phyloP scores from a whole-genome alignment of 2,329 filamentous ascomycete genomes.

The Tolypocladium pustulatum region DNA sequence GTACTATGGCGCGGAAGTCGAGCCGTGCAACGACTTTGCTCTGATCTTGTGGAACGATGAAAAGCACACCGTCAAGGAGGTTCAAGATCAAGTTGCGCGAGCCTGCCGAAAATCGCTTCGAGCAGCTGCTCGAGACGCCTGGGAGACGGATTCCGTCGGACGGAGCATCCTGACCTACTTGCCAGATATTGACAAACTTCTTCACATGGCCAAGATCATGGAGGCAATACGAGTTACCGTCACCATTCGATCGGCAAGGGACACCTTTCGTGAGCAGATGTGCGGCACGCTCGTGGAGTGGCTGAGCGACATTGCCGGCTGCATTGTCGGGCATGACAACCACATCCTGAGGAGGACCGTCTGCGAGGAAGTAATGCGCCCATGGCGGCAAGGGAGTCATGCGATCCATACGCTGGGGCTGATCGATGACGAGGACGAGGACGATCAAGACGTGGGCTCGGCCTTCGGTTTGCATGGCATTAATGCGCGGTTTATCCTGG shows the following conservation, averaged over 20 bases:
- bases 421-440: conserved; percentile 35
- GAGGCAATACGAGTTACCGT: conserved; percentile 95
- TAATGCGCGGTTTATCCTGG: conserved; percentile 25
- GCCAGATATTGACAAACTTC: conserved; percentile 58
- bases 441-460: conserved; percentile 34
- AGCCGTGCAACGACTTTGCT: conserved; percentile 54
- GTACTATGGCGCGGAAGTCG: conserved; percentile 54
- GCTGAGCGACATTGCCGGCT: conserved; percentile 86
- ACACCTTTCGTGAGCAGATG: conserved; percentile 98
- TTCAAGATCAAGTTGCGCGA: conserved; percentile 78
- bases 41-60: conserved; percentile 96
- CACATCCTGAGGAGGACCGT: conserved; percentile 70
- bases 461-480: conserved; percentile 18
- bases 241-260: conserved; percentile 83
- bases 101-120: conserved; percentile 66
- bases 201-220: conserved; percentile 73
- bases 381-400: conserved; percentile 78
- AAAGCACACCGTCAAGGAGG: conserved; percentile 91
- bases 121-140: conserved; percentile 65
- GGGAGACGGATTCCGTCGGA: conserved; percentile 82
- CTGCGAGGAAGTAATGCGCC: conserved; percentile 82
- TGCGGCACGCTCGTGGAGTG: conserved; percentile 96
- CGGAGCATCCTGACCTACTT: conserved; percentile 75
- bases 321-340: conserved; percentile 70
- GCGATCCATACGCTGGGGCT: conserved; percentile 56